Evolutionary conservation across 179 eudicot genomes (phyloP), one percentile per base, ranked within the genome.

Genomic region (Silene vulgaris): DNA sequence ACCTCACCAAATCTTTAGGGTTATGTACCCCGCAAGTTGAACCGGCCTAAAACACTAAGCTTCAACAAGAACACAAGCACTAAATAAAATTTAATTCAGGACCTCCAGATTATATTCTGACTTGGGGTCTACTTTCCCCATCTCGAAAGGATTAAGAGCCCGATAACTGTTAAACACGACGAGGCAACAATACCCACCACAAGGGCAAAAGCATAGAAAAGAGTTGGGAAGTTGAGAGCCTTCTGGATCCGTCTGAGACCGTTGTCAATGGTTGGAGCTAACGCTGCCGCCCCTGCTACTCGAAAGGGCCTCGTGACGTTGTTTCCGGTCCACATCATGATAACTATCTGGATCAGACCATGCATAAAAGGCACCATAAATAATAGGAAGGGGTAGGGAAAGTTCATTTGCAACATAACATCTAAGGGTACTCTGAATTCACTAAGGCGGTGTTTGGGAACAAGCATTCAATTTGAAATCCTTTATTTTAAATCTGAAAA

Each of bases 231-330:
- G 71, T 86, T 86, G 43, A 88, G 81, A 62, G 83, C 76, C 16
- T 87, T 82, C 76, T 83, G 87, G 56, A 88, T 74, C 80, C 72
- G 80, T 71, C 79, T 80, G 26, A 87, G 73, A 21, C 87, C 90
- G 69, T 80, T 79, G 84, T 88, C 90, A 17, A 88, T 81, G 50
- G 77, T 64, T 14, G 88, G 92, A 28, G 90, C 88, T 43, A 87
- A 77, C 54, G 88, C 87, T 20, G 90, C 90, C 29, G 90, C 90
- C 4, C 91, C 91, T n/a, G 91, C 91, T 74, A 88, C 91, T 74
- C 91, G 82, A 62, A 88, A 88, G 35, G 90, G 92, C 78, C 90
- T 80, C n/a, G 92, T 88, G 43, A 87, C 86, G 65, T 87, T 87
- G 84, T 87, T 85, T 57, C 91, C 91, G 3, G 89, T 81, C 91